These are phyloP conservation scores for Coniochaeta sp. DNA, from an alignment of 2,329 filamentous ascomycete species.

Conservation along the genomic window DNA sequence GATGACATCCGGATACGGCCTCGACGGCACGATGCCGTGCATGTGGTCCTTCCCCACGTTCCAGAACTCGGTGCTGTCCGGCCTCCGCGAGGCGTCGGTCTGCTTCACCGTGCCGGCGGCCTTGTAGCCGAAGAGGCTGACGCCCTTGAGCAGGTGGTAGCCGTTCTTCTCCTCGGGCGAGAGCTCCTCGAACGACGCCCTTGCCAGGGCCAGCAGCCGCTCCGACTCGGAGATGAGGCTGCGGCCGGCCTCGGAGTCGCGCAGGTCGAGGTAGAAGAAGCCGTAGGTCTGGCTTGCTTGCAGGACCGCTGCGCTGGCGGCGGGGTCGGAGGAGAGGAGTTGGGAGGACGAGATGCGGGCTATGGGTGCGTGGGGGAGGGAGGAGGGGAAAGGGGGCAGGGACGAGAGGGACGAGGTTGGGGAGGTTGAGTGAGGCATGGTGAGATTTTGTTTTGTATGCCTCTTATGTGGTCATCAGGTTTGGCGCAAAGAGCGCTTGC, in stretches of 20 bases:
- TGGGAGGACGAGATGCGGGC: conserved; percentile 2
- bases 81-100: conserved; percentile 17
- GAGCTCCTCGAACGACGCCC: conserved; percentile 15
- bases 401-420: background rate
- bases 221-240: conserved; percentile 3
- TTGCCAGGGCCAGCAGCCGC: conserved; percentile 9
- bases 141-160: conserved; percentile 12
- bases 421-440: background rate
- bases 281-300: conserved; percentile 5
- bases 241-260: conserved; percentile 3
- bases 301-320: conserved; percentile 5
- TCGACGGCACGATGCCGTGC: conserved; percentile 13
- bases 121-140: conserved; percentile 23
- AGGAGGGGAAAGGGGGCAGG: conserved; percentile 7
- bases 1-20: conserved; percentile 18
- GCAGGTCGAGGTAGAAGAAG: conserved; percentile 7
- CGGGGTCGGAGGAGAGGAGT: conserved; percentile 1
- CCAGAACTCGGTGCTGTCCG: conserved; percentile 25
- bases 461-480: background rate
- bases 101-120: conserved; percentile 16
- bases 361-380: conserved; percentile 6
- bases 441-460: background rate
- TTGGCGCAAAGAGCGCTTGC: background rate
- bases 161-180: conserved; percentile 19
- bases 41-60: conserved; percentile 25